phyloP scores from a whole-genome alignment of 2,329 filamentous ascomycete genomes.

The Ilyonectria sp. region DNA sequence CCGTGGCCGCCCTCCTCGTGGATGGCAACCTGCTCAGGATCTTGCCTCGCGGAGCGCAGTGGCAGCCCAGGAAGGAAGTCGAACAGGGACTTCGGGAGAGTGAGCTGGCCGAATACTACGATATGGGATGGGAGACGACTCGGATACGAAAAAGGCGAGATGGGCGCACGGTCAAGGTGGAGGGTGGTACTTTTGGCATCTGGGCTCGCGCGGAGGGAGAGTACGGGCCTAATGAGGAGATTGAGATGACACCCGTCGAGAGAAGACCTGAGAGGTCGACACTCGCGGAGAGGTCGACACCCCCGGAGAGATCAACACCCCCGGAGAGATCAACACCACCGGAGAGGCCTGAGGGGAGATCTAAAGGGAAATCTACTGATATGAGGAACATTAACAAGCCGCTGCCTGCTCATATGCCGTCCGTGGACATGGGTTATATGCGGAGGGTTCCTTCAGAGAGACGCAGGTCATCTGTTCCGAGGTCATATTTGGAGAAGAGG shows the following conservation, averaged over 20 bases:
- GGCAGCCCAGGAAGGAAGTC: constrained; percentile 42
- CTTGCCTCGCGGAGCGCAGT: constrained; percentile 45
- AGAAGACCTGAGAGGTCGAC: constrained; percentile 15
- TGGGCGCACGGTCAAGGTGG: constrained; percentile 34
- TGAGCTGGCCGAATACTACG: constrained; percentile 32
- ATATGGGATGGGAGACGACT: constrained; percentile 38
- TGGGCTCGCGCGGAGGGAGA: constrained; percentile 35
- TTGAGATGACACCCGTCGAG: constrained; percentile 44
- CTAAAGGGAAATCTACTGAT: not conserved
- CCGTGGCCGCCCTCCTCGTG: constrained; percentile 53
- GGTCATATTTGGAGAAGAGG: constrained; percentile 15
- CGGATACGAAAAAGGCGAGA: constrained; percentile 29
- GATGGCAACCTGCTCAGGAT: constrained; percentile 54
- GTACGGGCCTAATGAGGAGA: constrained; percentile 35
- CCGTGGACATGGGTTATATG: not conserved
- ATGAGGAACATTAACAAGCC: constrained; percentile 9
- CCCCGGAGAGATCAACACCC: constrained; percentile 5
- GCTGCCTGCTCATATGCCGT: constrained; percentile 9
- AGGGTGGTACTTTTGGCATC: constrained; percentile 41
- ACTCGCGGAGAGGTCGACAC: not conserved
- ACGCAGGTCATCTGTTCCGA: constrained; percentile 4
- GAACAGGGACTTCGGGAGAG: constrained; percentile 35
- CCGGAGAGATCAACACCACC: constrained; percentile 7
- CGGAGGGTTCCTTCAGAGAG: not conserved
- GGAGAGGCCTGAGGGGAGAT: not conserved